Percentiles rank a stretch among this genome's conserved stretches.
phyloP scores from a whole-genome alignment of 1,284 basidiomycete species.

The Stygiomarasmius scandens region DNA sequence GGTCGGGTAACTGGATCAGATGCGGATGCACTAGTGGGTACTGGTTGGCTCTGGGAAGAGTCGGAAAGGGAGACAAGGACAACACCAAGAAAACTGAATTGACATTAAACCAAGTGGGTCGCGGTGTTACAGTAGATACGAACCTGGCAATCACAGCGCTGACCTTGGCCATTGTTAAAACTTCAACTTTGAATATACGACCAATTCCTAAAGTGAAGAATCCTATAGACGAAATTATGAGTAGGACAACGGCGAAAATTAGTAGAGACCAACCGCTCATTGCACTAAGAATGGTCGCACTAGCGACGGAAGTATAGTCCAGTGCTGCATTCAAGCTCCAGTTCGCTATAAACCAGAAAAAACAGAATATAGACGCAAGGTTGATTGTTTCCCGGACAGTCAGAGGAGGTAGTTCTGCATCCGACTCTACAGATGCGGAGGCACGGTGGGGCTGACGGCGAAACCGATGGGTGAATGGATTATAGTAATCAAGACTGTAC shows the following conservation, averaged over 20 bases:
- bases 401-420: slow-evolving; percentile 48
- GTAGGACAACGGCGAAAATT: background rate
- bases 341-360: slow-evolving; percentile 91
- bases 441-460: background rate
- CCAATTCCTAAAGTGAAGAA: slow-evolving; percentile 94
- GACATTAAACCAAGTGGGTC: slow-evolving; percentile 7
- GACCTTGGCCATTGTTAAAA: slow-evolving; percentile 75
- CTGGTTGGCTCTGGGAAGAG: slow-evolving; percentile 38
- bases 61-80: slow-evolving; percentile 86
- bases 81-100: slow-evolving; percentile 80
- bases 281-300: slow-evolving; percentile 85
- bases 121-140: slow-evolving; percentile 19
- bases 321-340: slow-evolving; percentile 86
- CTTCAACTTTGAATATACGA: slow-evolving; percentile 83
- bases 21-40: no score
- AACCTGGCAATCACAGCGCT: slow-evolving; percentile 84
- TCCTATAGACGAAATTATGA: slow-evolving; percentile 51
- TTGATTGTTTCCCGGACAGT: slow-evolving; percentile 73
- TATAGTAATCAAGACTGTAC: slow-evolving; percentile 12
- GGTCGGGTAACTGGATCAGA: slow-evolving; percentile 23
- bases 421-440: slow-evolving; percentile 1
- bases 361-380: slow-evolving; percentile 78
- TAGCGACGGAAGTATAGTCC: slow-evolving; percentile 87
- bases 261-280: slow-evolving; percentile 73
- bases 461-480: background rate